Evolutionary conservation across 257 asterid species (phyloP).

Genomic region (Nicotiana benthamiana): DNA sequence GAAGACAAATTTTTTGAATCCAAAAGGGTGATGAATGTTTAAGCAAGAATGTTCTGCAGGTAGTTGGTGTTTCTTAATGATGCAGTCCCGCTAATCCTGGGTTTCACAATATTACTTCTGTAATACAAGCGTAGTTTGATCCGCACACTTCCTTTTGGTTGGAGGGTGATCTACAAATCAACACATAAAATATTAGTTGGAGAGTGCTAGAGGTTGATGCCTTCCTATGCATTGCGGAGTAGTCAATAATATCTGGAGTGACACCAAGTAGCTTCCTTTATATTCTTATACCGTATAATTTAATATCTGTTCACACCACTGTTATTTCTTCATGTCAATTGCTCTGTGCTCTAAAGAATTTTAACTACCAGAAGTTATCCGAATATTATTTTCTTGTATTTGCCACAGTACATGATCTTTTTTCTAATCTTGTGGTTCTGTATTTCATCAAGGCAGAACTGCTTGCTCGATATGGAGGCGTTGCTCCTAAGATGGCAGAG

Average conservation of each 20-base stretch:
- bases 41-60: neutral
- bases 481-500: constrained; percentile 99
- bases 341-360: neutral
- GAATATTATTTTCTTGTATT: neutral
- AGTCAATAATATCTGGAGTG: neutral
- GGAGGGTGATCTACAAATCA: neutral
- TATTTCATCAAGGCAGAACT: constrained; percentile 66
- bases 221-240: neutral
- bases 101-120: neutral
- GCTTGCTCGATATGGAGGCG: constrained; percentile 88
- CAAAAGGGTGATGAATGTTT: neutral
- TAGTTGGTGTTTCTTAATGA: neutral
- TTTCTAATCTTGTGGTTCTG: neutral
- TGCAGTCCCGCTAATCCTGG: neutral
- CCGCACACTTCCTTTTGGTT: neutral
- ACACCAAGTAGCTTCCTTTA: neutral
- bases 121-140: neutral
- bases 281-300: neutral
- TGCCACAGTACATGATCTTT: neutral
- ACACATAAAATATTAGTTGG: neutral
- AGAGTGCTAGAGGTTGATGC: neutral
- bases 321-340: neutral
- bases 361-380: neutral
- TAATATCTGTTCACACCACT: neutral
- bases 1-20: neutral